A percentile compares a stretch with the other conserved stretches of the same genome.
phyloP scores from a whole-genome alignment of 1,139 yeast genomes.

The Lodderomyces beijingensis region DNA sequence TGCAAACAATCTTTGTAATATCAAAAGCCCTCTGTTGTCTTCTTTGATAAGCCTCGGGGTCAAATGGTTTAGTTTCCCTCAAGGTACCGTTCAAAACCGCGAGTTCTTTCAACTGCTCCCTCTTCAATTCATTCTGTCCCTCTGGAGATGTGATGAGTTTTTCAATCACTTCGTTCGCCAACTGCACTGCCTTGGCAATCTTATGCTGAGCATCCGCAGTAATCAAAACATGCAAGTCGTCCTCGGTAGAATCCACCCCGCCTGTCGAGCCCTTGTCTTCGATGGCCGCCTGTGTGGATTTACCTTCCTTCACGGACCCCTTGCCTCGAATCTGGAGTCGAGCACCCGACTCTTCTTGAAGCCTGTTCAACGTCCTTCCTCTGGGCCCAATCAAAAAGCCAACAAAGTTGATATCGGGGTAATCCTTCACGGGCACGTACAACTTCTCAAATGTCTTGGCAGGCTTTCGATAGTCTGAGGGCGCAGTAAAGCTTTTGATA shows the following conservation, averaged over 20 bases:
- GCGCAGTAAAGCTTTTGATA: constrained; percentile 80
- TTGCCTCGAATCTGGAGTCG: constrained; percentile 83
- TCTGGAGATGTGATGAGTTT: constrained; percentile 86
- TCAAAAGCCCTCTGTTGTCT: constrained; percentile 39
- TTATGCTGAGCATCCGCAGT: constrained; percentile 81
- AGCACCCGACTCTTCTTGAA: constrained; percentile 85
- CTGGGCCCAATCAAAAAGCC: constrained; percentile 93
- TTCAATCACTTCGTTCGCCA: constrained; percentile 72
- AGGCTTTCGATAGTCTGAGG: constrained; percentile 74
- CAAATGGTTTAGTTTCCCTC: constrained; percentile 72
- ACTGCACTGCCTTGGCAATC: constrained; percentile 68
- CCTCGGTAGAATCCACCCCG: constrained; percentile 29
- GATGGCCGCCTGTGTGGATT: constrained; percentile 36
- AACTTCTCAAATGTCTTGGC: constrained; percentile 71
- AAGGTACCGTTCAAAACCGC: constrained; percentile 94
- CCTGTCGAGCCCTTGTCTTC: constrained; percentile 15
- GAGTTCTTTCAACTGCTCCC: constrained; percentile 86
- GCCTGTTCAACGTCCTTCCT: constrained; percentile 78
- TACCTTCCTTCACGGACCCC: constrained; percentile 95
- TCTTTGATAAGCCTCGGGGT: constrained; percentile 52
- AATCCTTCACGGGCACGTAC: constrained; percentile 79
- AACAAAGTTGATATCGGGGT: constrained; percentile 89
- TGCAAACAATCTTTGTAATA: constrained; percentile 63
- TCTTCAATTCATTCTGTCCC: constrained; percentile 86
- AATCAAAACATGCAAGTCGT: constrained; percentile 84